phyloP scores from a whole-genome alignment of 2,329 filamentous ascomycete genomes.

The Fusarium cyanostomum region DNA sequence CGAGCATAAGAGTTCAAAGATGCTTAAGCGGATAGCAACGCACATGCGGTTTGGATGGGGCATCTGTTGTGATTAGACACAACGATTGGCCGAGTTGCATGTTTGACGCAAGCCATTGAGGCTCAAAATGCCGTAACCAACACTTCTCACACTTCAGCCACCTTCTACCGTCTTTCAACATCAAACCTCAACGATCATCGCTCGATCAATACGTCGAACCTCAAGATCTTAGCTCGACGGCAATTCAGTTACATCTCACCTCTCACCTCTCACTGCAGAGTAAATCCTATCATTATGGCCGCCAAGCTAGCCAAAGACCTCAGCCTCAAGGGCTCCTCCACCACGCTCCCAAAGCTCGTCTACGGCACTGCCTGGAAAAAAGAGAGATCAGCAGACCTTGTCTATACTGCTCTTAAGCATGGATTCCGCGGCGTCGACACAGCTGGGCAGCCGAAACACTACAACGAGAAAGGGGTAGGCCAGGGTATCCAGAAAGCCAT shows the following conservation, averaged over 20 bases:
- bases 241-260: not conserved
- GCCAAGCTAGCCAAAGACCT: constrained; percentile 47
- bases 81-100: constrained; percentile 18
- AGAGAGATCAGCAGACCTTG: constrained; percentile 70
- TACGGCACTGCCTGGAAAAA: constrained; percentile 93
- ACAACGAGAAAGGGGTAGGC: constrained; percentile 76
- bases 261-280: not conserved
- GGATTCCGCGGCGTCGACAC: constrained; percentile 82
- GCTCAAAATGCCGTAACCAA: constrained; percentile 23
- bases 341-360: constrained; percentile 63
- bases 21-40: not conserved
- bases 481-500: constrained; percentile 72
- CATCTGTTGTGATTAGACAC: not conserved
- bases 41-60: not conserved
- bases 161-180: not conserved
- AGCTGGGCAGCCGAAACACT: constrained; percentile 81
- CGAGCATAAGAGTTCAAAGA: not conserved
- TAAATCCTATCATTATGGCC: constrained; percentile 2
- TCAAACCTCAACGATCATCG: not conserved
- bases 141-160: constrained; percentile 1
- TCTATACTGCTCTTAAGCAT: constrained; percentile 71
- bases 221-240: not conserved
- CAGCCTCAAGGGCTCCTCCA: constrained; percentile 44
- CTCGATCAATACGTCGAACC: not conserved
- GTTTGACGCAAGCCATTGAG: constrained; percentile 20